These are phyloP conservation scores for Sequoia sempervirens DNA, from an alignment of 75 land plant genomes.

Conservation along the genomic window DNA sequence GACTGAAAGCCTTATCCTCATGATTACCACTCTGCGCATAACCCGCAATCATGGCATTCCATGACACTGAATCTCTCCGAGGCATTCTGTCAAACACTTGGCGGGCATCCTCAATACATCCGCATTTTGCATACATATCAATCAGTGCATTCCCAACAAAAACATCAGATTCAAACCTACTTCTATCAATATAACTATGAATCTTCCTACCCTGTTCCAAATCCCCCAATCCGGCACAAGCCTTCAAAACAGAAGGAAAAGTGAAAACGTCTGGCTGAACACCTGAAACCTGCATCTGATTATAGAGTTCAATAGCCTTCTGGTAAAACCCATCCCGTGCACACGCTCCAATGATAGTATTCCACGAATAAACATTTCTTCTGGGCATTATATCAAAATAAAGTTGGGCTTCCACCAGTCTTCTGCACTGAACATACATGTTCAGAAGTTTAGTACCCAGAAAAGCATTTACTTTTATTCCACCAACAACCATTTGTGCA, in stretches of 20 bases:
- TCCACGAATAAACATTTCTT: constrained; percentile 53
- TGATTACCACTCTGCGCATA: constrained; percentile 21
- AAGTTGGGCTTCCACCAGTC: constrained; percentile 27
- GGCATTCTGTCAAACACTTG: constrained; percentile 53
- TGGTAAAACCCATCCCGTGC: constrained; percentile 20
- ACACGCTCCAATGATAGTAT: constrained; percentile 56
- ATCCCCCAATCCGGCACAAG: constrained; percentile 17
- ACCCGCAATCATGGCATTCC: constrained; percentile 46
- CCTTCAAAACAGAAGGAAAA: constrained; percentile 41
- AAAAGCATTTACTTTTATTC: constrained; percentile 22
- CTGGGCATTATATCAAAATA: constrained; percentile 44
- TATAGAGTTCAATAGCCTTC: constrained; percentile 30
- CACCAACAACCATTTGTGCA: constrained; percentile 30
- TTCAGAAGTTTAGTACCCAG: constrained; percentile 34
- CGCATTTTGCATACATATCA: constrained; percentile 23
- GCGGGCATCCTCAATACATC: constrained; percentile 20
- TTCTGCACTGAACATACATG: constrained; percentile 46
- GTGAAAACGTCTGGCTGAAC: constrained; percentile 38
- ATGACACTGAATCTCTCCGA: constrained; percentile 36
- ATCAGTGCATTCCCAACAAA: constrained; percentile 37
- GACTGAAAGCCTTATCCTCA: constrained; percentile 23
- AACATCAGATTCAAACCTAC: constrained; percentile 23
- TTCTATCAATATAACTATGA: constrained; percentile 20
- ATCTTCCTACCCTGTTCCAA: constrained; percentile 4
- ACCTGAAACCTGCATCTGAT: constrained; percentile 36